Percentiles rank a stretch among this genome's conserved stretches.
These are phyloP conservation scores for Ophiostoma ulmi DNA, from an alignment of 2,329 filamentous ascomycete genomes.

Conservation along the genomic window DNA sequence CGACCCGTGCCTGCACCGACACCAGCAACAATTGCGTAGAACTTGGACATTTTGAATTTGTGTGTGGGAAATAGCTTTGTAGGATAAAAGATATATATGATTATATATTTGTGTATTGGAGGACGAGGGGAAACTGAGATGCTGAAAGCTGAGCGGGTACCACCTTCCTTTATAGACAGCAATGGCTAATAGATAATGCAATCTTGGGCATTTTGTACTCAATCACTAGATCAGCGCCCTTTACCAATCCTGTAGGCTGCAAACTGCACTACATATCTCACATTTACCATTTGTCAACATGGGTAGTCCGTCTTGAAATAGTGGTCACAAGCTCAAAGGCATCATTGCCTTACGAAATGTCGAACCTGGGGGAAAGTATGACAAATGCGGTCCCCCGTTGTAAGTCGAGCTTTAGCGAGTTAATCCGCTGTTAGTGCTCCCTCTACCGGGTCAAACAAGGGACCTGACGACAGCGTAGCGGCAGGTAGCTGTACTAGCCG, in stretches of 20 bases:
- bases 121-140: background rate
- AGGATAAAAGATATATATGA: no score
- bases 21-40: slow-evolving; percentile 66
- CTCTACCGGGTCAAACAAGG: background rate
- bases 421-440: background rate
- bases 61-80: background rate
- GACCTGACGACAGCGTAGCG: background rate
- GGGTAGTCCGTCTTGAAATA: background rate
- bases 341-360: slow-evolving; percentile 22
- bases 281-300: background rate
- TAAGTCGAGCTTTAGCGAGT: background rate
- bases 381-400: slow-evolving; percentile 2
- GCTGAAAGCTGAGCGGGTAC: background rate
- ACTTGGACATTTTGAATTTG: slow-evolving; percentile 28
- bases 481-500: background rate
- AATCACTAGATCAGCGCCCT: background rate
- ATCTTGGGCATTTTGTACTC: background rate
- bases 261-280: background rate
- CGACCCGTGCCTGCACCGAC: slow-evolving; percentile 61
- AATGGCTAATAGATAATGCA: slow-evolving; percentile 3
- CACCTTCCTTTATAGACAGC: background rate
- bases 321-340: slow-evolving; percentile 13
- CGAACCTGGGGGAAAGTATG: slow-evolving; percentile 15
- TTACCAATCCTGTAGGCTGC: background rate
- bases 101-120: background rate